phyloP scores from a whole-genome alignment of 2,329 filamentous ascomycete genomes.

The Fusarium sp. region DNA sequence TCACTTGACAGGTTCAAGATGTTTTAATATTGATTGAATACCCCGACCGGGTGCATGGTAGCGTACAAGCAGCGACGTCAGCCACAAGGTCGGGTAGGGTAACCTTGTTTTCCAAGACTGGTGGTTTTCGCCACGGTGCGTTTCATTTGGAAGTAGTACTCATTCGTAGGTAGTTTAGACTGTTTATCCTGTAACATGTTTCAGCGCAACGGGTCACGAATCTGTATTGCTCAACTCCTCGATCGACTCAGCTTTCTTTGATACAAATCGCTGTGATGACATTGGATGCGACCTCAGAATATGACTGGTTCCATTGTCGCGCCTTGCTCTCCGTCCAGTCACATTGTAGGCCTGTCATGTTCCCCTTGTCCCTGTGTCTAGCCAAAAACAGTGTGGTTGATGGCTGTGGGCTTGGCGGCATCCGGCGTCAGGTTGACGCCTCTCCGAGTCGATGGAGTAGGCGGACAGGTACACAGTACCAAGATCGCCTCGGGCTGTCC shows the following conservation, averaged over 20 bases:
- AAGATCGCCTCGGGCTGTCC: background rate
- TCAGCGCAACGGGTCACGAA: slow-evolving; percentile 37
- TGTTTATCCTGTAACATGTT: slow-evolving; percentile 41
- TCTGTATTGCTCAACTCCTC: slow-evolving; percentile 15
- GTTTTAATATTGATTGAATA: slow-evolving; percentile 40
- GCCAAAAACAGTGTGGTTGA: slow-evolving; percentile 12
- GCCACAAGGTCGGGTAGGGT: slow-evolving; percentile 30
- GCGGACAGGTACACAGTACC: background rate
- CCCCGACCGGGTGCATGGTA: slow-evolving; percentile 34
- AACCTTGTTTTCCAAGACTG: slow-evolving; percentile 38
- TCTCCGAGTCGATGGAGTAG: background rate
- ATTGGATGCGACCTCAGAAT: slow-evolving; percentile 14
- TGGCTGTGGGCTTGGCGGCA: slow-evolving; percentile 8
- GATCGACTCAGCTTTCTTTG: background rate
- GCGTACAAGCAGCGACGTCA: slow-evolving; percentile 38
- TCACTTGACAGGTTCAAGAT: slow-evolving; percentile 38
- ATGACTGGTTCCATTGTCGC: slow-evolving; percentile 27
- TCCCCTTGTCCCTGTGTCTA: slow-evolving; percentile 19
- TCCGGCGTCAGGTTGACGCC: background rate
- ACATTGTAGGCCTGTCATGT: background rate
- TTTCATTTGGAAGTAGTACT: slow-evolving; percentile 45
- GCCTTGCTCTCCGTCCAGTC: slow-evolving; percentile 10
- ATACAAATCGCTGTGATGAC: slow-evolving; percentile 15
- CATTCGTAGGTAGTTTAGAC: slow-evolving; percentile 46
- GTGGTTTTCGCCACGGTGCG: slow-evolving; percentile 39